Percentiles rank a stretch among this genome's conserved stretches.
These are phyloP conservation scores for Globisporangium barbulae DNA, from an alignment of 352 stramenopile genomes.

Conservation along the genomic window DNA sequence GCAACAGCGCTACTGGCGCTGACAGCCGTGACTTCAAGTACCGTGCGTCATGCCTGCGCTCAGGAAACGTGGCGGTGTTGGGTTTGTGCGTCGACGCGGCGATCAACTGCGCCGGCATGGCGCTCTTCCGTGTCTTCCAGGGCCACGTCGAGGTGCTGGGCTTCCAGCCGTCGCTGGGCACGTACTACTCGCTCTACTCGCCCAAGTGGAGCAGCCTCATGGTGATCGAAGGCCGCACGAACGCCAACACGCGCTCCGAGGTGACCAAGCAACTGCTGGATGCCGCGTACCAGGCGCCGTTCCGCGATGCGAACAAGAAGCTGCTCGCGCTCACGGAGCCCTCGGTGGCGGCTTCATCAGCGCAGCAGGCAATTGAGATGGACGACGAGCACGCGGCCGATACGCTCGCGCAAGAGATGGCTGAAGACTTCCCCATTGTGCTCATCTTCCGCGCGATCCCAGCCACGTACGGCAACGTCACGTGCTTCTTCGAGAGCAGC, in stretches of 20 bases:
- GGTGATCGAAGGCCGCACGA: slow-evolving; percentile 40
- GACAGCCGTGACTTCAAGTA: slow-evolving; percentile 18
- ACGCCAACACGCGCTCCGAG: slow-evolving; percentile 18
- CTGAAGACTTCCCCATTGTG: slow-evolving; percentile 60
- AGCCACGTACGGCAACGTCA: slow-evolving; percentile 66
- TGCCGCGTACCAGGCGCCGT: slow-evolving; percentile 51
- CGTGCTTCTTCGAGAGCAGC: slow-evolving; percentile 66
- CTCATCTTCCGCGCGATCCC: slow-evolving; percentile 67
- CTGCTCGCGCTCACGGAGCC: slow-evolving; percentile 50
- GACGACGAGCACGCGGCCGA: slow-evolving; percentile 77
- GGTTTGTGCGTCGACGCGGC: slow-evolving; percentile 45
- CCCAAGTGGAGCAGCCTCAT: slow-evolving; percentile 80
- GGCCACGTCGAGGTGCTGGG: slow-evolving; percentile 68
- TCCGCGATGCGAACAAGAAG: slow-evolving; percentile 36
- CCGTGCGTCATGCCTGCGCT: slow-evolving; percentile 43
- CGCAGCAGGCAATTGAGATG: slow-evolving; percentile 27
- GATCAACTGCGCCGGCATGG: slow-evolving; percentile 74
- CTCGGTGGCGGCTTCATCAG: neutral
- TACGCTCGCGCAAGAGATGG: slow-evolving; percentile 56
- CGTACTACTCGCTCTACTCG: slow-evolving; percentile 81
- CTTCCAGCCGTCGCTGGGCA: slow-evolving; percentile 58
- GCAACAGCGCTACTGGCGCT: neutral
- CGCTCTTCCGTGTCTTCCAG: slow-evolving; percentile 77
- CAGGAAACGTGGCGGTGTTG: slow-evolving; percentile 61
- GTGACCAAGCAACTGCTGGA: slow-evolving; percentile 17